Conservation (phyloP, 179 eudicot genomes). For the Vitellaria paradoxa region DNA sequence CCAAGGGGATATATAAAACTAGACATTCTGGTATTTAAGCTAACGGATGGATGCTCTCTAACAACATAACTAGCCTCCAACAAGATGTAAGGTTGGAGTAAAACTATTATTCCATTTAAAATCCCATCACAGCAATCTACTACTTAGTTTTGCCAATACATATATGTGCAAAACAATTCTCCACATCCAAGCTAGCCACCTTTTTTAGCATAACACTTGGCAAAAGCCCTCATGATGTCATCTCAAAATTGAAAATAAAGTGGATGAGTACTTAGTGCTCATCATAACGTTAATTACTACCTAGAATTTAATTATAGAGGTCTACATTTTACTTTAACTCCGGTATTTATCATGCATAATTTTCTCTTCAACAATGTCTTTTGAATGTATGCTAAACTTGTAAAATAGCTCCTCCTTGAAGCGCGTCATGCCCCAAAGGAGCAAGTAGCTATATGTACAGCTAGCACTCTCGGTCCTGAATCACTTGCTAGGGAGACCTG, state of each 20-base stretch:
- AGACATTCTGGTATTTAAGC: neutral
- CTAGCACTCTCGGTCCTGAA: neutral
- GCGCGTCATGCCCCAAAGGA: no score
- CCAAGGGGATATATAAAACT: neutral
- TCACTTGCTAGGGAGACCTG: neutral
- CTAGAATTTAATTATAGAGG: no score
- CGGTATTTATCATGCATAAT: neutral
- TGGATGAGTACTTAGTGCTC: no score
- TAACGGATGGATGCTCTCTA: neutral
- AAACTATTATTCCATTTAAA: neutral
- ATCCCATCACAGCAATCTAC: neutral
- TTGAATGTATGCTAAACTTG: neutral
- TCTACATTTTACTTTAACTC: no score
- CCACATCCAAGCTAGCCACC: no score
- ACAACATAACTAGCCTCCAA: neutral
- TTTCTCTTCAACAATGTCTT: neutral
- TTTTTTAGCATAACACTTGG: no score
- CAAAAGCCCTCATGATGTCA: no score
- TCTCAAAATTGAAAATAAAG: no score
- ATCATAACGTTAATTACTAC: no score
- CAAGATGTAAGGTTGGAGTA: neutral
- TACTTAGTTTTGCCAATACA: no score
- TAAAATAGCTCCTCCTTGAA: neutral
- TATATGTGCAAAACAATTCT: no score
- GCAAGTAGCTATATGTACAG: neutral